Percentiles rank a stretch among this genome's conserved stretches.
Evolutionary conservation across 345 rosid species (phyloP).

Genomic region (Heritiera littoralis): DNA sequence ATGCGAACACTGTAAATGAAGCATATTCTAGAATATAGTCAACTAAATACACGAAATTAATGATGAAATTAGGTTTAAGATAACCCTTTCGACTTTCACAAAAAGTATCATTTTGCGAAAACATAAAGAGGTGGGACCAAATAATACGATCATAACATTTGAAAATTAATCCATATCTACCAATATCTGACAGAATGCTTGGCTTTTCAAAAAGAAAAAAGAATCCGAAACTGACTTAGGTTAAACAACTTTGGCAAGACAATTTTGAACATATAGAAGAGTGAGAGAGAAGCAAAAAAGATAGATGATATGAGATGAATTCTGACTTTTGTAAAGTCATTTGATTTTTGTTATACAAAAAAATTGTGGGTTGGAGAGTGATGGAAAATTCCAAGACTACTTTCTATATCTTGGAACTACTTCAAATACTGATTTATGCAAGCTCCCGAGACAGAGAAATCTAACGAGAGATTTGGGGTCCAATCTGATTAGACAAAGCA

Average conservation of each 20-base stretch:
- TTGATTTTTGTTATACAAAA: not conserved
- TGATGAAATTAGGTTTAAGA: not conserved
- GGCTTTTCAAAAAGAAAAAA: not conserved
- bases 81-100: not conserved
- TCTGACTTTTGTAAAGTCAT: not conserved
- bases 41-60: not conserved
- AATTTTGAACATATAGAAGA: not conserved
- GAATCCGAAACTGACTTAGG: not conserved
- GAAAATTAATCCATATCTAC: slow-evolving; percentile 11
- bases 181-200: slow-evolving; percentile 11
- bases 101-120: not conserved
- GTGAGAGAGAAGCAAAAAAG: not conserved
- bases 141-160: not conserved
- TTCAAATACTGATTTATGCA: slow-evolving; percentile 17
- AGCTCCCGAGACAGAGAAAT: slow-evolving; percentile 34
- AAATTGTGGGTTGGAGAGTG: not conserved
- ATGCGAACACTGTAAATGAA: no score
- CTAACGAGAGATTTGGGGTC: slow-evolving; percentile 31
- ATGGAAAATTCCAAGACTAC: no score
- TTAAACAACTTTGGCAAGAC: not conserved
- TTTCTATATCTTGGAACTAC: no score
- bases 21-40: no score
- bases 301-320: not conserved
- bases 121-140: not conserved
- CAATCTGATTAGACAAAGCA: slow-evolving; percentile 38